These are phyloP conservation scores for Xylaria telfairii DNA, from an alignment of 495 filamentous ascomycete species.

Conservation along the genomic window DNA sequence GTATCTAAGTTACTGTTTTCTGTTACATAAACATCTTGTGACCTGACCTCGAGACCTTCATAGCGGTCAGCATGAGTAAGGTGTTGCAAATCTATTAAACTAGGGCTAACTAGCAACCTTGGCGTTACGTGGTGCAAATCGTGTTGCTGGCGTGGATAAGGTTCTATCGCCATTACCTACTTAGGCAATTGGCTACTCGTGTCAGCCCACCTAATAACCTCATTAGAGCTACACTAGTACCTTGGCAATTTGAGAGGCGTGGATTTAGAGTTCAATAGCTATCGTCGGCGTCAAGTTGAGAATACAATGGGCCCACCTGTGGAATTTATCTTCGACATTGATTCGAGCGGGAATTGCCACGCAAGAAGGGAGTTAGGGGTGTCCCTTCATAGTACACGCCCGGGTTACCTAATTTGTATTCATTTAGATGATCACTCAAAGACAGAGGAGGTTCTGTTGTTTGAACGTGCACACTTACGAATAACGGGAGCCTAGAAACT, in stretches of 20 bases:
- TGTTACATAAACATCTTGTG: not conserved
- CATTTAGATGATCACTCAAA: not conserved
- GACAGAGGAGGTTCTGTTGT: not conserved
- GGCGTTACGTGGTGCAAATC: not conserved
- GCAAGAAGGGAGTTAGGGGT: not conserved
- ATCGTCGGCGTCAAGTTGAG: not conserved
- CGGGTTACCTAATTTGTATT: not conserved
- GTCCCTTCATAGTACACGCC: too few species aligned
- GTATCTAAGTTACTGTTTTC: not conserved
- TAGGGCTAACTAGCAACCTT: not conserved
- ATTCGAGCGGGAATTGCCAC: not conserved
- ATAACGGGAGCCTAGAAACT: not conserved
- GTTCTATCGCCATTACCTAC: not conserved
- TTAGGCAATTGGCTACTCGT: slow-evolving; percentile 3
- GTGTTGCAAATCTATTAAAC: not conserved
- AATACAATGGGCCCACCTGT: not conserved
- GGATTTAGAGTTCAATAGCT: not conserved
- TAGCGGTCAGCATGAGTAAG: not conserved
- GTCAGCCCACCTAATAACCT: not conserved
- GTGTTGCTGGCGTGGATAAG: not conserved
- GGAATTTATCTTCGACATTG: not conserved
- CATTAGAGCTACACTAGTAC: not conserved
- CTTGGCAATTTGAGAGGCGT: not conserved
- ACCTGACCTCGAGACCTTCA: not conserved
- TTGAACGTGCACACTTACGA: not conserved